These are phyloP conservation scores for Zymoseptoria pseudotritici DNA, from an alignment of 2,329 filamentous ascomycete species.

Conservation along the genomic window DNA sequence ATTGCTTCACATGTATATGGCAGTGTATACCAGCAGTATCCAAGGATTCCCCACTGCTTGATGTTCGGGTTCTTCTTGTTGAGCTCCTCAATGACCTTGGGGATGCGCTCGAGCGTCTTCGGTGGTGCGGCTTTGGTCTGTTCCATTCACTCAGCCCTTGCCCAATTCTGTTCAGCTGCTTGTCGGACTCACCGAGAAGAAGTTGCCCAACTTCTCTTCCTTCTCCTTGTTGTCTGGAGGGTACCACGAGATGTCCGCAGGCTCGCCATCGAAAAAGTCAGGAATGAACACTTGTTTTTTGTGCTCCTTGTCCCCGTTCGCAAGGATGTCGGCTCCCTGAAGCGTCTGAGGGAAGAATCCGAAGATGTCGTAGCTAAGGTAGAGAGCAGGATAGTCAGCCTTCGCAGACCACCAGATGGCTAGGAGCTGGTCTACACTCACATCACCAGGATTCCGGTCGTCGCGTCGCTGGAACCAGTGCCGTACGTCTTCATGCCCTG, in stretches of 20 bases:
- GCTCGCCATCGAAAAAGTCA: slow-evolving; percentile 78
- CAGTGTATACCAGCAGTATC: slow-evolving; percentile 53
- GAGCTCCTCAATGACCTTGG: slow-evolving; percentile 48
- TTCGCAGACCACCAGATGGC: not conserved
- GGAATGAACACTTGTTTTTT: slow-evolving; percentile 85
- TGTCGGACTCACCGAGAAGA: slow-evolving; percentile 38
- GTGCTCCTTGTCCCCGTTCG: slow-evolving; percentile 54
- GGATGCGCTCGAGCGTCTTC: slow-evolving; percentile 49
- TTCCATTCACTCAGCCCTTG: slow-evolving; percentile 1
- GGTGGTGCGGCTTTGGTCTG: slow-evolving; percentile 49
- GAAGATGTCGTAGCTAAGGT: slow-evolving; percentile 48
- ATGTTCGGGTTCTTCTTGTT: slow-evolving; percentile 42
- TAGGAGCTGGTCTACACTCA: slow-evolving; percentile 21
- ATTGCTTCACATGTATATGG: slow-evolving; percentile 22
- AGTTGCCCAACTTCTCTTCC: slow-evolving; percentile 51
- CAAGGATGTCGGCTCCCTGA: slow-evolving; percentile 57
- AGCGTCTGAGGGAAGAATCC: slow-evolving; percentile 57
- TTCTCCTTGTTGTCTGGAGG: slow-evolving; percentile 52
- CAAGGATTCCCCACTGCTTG: slow-evolving; percentile 52
- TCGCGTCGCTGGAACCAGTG: slow-evolving; percentile 46
- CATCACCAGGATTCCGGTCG: slow-evolving; percentile 51
- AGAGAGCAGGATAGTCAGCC: not conserved
- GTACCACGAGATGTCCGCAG: slow-evolving; percentile 46
- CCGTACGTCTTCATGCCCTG: slow-evolving; percentile 57
- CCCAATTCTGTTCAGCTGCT: not conserved